Evolutionary conservation across 352 stramenopile genomes (phyloP).

Genomic region (Phytopythium kandeliae): DNA sequence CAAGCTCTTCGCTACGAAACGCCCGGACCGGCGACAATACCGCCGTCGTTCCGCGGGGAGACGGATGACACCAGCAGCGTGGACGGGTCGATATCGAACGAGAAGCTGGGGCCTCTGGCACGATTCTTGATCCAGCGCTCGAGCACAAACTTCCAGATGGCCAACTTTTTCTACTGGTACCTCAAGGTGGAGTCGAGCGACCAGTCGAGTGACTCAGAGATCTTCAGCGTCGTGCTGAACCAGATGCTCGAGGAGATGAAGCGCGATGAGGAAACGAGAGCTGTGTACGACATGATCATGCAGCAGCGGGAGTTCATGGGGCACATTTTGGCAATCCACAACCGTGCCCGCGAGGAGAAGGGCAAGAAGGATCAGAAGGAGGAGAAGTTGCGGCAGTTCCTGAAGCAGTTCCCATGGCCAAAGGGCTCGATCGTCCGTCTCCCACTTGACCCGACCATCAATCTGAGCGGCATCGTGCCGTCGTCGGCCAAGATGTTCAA

Average conservation of each 20-base stretch:
- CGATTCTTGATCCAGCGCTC: conserved; percentile 94
- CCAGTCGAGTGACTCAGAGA: conserved; percentile 62
- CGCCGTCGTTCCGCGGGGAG: conserved; percentile 23
- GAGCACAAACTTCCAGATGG: conserved; percentile 92
- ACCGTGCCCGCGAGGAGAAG: conserved; percentile 88
- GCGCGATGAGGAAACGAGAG: conserved; percentile 84
- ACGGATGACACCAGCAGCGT: conserved; percentile 37
- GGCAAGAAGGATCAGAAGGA: conserved; percentile 97
- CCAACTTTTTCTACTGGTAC: conserved; percentile 98
- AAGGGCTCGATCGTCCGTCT: conserved; percentile 79
- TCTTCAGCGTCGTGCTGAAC: conserved; percentile 74
- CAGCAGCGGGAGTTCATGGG: conserved; percentile 93
- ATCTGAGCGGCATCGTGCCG: conserved; percentile 87
- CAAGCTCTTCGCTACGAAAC: conserved; percentile 95
- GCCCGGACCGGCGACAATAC: conserved; percentile 16
- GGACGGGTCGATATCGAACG: conserved; percentile 33
- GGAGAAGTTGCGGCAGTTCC: conserved; percentile 85
- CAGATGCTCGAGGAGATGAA: conserved; percentile 95
- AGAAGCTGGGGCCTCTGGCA: conserved; percentile 76
- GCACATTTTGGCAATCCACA: conserved; percentile 91
- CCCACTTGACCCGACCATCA: conserved; percentile 80
- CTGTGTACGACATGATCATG: conserved; percentile 90
- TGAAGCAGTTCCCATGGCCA: conserved; percentile 84
- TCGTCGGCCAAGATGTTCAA: conserved; percentile 97
- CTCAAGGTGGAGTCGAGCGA: conserved; percentile 76